Evolutionary conservation across 2,329 filamentous ascomycete species (phyloP).

Genomic region (Botrytis sinoallii): DNA sequence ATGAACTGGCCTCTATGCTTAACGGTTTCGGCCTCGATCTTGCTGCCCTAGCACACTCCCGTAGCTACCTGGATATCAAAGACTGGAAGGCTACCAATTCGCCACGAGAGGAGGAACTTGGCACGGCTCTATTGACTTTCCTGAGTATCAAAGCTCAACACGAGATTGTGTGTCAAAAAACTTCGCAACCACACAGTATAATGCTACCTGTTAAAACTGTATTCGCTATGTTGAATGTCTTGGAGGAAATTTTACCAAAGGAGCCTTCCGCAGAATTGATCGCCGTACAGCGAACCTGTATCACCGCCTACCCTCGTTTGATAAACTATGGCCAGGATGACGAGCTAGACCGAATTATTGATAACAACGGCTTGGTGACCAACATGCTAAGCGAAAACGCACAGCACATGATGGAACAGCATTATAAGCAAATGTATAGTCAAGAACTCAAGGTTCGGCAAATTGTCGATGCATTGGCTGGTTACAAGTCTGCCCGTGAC

Average conservation of each 20-base stretch:
- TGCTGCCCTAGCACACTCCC: conserved; percentile 78
- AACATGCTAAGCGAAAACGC: conserved; percentile 76
- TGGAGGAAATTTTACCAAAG: conserved; percentile 66
- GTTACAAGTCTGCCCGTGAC: conserved; percentile 84
- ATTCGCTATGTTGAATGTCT: conserved; percentile 71
- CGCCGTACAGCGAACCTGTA: conserved; percentile 78
- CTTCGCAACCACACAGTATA: conserved; percentile 59
- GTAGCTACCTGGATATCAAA: conserved; percentile 74
- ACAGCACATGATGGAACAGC: conserved; percentile 90
- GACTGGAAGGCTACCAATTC: conserved; percentile 75
- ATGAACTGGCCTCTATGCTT: conserved; percentile 59
- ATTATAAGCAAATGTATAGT: conserved; percentile 98
- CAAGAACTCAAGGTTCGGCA: conserved; percentile 82
- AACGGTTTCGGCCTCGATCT: conserved; percentile 87
- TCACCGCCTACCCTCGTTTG: conserved; percentile 86
- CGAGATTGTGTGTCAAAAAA: conserved; percentile 71
- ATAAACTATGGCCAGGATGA: conserved; percentile 83
- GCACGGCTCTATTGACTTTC: conserved; percentile 72
- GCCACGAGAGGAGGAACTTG: conserved; percentile 64
- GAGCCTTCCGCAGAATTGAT: conserved; percentile 66
- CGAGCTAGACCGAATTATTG: conserved; percentile 86
- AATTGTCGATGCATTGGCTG: conserved; percentile 78
- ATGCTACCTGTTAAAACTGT: conserved; percentile 84
- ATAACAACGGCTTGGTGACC: conserved; percentile 76
- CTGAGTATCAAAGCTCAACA: conserved; percentile 79